A percentile compares a stretch with the other conserved stretches of the same genome.
Conservation (phyloP, 2,329 filamentous ascomycete genomes). For the Aspergillus chevalieri region DNA sequence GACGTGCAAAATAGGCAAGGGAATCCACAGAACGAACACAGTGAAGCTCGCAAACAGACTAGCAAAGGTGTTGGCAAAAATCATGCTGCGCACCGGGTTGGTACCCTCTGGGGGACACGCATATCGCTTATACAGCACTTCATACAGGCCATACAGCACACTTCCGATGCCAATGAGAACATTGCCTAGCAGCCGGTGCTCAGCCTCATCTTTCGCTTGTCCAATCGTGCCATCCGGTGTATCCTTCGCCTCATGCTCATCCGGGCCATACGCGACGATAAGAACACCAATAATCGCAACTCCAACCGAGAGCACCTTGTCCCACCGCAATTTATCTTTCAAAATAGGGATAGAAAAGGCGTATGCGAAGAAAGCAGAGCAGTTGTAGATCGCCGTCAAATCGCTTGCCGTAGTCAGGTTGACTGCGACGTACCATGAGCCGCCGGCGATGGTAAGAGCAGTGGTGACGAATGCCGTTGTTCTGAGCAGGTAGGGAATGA, state of each 20-base stretch:
- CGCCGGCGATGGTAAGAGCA: conserved; percentile 80
- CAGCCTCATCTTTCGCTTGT: conserved; percentile 49
- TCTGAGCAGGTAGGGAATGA: conserved; percentile 67
- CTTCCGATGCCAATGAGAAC: conserved; percentile 85
- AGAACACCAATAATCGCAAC: conserved; percentile 86
- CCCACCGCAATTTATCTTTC: conserved; percentile 72
- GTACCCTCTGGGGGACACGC: conserved; percentile 90
- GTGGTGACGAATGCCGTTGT: conserved; percentile 78
- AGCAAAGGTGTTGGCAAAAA: conserved; percentile 91
- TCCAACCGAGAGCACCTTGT: conserved; percentile 79
- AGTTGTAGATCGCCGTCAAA: conserved; percentile 97
- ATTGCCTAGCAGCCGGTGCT: conserved; percentile 73
- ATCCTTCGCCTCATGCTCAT: conserved; percentile 53
- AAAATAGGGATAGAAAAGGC: conserved; percentile 89
- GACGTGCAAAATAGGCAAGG: conserved; percentile 75
- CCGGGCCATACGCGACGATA: conserved; percentile 83
- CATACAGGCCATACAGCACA: conserved; percentile 92
- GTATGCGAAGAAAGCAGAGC: conserved; percentile 97
- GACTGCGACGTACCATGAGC: conserved; percentile 94
- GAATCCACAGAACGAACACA: conserved; percentile 81
- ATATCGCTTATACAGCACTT: conserved; percentile 89
- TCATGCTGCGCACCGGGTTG: conserved; percentile 77
- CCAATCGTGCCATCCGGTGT: conserved; percentile 21
- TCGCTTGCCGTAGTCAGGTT: conserved; percentile 89
- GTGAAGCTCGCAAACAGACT: conserved; percentile 84